A percentile compares a stretch with the other conserved stretches of the same genome.
These are phyloP conservation scores for Coemansia sp. DNA, from an alignment of 192 early-diverging fungal species.

Conservation along the genomic window DNA sequence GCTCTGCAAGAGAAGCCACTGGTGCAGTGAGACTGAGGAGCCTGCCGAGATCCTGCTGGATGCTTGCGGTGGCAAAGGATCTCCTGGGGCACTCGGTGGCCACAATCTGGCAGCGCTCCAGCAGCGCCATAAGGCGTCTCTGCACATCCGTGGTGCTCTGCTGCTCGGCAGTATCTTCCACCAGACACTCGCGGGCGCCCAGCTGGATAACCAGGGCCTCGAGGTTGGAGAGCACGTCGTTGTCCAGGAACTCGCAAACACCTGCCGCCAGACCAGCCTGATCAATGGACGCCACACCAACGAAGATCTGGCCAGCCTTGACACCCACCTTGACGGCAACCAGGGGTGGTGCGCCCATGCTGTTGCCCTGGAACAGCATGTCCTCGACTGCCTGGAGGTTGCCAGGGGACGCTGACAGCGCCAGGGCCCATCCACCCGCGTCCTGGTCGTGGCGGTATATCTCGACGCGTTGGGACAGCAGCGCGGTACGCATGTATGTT, in stretches of 20 bases:
- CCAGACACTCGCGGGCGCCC: constrained; percentile 86
- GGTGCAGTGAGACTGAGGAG: constrained; percentile 67
- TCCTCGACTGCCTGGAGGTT: constrained; percentile 92
- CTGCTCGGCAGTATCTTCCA: constrained; percentile 56
- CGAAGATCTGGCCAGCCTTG: constrained; percentile 28
- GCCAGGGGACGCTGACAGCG: constrained; percentile 82
- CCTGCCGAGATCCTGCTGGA: constrained; percentile 84
- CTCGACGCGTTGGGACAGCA: constrained; percentile 75
- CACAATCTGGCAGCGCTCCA: constrained; percentile 75
- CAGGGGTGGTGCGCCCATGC: constrained; percentile 76
- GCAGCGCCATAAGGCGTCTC: constrained; percentile 32
- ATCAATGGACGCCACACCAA: constrained; percentile 85
- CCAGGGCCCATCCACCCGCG: constrained; percentile 50
- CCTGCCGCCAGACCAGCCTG: constrained; percentile 76
- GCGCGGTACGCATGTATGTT: constrained; percentile 72
- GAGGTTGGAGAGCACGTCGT: constrained; percentile 88
- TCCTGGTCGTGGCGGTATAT: constrained; percentile 64
- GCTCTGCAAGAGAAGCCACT: constrained; percentile 63
- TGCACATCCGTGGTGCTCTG: constrained; percentile 37
- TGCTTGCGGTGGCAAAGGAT: constrained; percentile 69
- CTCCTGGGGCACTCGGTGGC: constrained; percentile 55
- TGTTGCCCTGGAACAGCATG: constrained; percentile 75
- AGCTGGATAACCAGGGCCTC: constrained; percentile 93
- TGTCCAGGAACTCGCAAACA: constrained; percentile 88
- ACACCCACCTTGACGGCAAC: constrained; percentile 63